phyloP scores from a whole-genome alignment of 2,329 filamentous ascomycete genomes.

The Arachnomyces sp. region DNA sequence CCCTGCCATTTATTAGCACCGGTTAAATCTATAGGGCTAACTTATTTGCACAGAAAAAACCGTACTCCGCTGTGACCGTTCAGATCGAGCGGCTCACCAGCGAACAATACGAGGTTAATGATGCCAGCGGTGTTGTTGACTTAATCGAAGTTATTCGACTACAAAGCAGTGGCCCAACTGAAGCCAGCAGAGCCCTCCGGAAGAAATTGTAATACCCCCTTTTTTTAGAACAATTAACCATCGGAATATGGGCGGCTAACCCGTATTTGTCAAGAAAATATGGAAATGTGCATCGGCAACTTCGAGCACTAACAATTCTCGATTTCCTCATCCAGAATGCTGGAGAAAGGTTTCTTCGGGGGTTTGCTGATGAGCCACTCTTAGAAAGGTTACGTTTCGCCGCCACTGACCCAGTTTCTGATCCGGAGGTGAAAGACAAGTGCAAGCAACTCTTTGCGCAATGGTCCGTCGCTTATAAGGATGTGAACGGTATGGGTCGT shows the following conservation, averaged over 20 bases:
- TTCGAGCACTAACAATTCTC: conserved; percentile 78
- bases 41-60: conserved; percentile 52
- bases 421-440: conserved; percentile 78
- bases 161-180: conserved; percentile 74
- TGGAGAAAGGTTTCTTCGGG: conserved; percentile 73
- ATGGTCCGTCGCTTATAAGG: conserved; percentile 78
- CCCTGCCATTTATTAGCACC: too few relatives aligned
- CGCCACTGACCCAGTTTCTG: conserved; percentile 74
- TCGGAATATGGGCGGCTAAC: not conserved
- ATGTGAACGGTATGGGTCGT: conserved; percentile 67
- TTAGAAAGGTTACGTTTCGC: conserved; percentile 85
- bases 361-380: conserved; percentile 82
- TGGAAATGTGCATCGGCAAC: conserved; percentile 84
- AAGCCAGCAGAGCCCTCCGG: conserved; percentile 82
- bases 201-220: conserved; percentile 70
- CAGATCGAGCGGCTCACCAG: conserved; percentile 84
- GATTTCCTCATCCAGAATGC: conserved; percentile 94
- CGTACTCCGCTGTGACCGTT: conserved; percentile 88
- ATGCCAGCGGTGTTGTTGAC: conserved; percentile 83
- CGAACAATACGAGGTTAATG: conserved; percentile 83
- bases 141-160: conserved; percentile 90
- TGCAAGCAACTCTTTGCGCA: conserved; percentile 77
- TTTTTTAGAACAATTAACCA: not conserved
- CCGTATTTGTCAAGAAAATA: conserved; percentile 58
- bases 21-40: too few relatives aligned